phyloP scores from a whole-genome alignment of 116 monocot genomes.

The Zostera marina region DNA sequence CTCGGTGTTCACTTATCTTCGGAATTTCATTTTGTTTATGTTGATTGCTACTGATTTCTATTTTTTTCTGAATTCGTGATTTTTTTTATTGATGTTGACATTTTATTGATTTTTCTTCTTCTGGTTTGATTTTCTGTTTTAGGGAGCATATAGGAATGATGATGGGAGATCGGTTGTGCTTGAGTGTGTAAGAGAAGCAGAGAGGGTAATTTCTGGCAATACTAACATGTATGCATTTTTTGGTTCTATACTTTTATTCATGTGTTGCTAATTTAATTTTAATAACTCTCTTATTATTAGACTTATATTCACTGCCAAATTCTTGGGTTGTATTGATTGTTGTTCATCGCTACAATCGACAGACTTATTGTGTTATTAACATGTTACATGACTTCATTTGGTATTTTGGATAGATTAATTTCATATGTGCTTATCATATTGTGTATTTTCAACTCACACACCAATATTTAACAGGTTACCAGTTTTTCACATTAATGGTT shows the following conservation, averaged over 20 bases:
- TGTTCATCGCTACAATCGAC: too few species aligned
- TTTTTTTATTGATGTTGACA: neutral
- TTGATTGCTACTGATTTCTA: neutral
- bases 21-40: too few species aligned
- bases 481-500: too few species aligned
- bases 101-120: neutral
- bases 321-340: too few species aligned
- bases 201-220: constrained; percentile 63
- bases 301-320: too few species aligned
- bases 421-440: too few species aligned
- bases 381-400: too few species aligned
- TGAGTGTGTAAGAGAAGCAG: constrained; percentile 84
- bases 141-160: constrained; percentile 98
- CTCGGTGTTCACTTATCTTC: too few species aligned
- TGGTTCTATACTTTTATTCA: constrained; percentile 1
- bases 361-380: too few species aligned
- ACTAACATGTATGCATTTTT: constrained; percentile 47
- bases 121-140: neutral
- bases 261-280: neutral
- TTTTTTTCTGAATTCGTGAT: neutral
- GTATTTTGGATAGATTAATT: too few species aligned
- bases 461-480: too few species aligned
- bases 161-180: constrained; percentile 93
- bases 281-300: neutral
- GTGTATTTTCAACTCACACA: too few species aligned